Conservation (phyloP, 1,139 yeast genomes). For the Blastobotrys elegans region DNA sequence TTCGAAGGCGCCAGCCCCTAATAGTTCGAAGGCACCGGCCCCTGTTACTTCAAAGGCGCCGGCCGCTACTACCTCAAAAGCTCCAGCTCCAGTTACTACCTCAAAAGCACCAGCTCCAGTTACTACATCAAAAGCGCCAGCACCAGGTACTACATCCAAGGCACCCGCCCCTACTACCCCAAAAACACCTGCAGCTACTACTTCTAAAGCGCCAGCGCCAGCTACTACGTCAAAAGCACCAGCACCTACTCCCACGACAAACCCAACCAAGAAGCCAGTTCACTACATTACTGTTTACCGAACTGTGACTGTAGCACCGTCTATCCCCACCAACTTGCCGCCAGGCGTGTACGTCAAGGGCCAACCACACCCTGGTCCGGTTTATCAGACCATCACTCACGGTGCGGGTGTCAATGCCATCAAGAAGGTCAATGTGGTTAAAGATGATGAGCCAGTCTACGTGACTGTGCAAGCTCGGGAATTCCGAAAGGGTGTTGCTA, state of each 20-base stretch:
- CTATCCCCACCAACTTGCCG: slow-evolving; percentile 9
- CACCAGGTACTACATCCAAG: not conserved
- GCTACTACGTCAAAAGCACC: not conserved
- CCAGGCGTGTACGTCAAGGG: slow-evolving; percentile 9
- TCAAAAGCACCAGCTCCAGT: not conserved
- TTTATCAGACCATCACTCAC: slow-evolving; percentile 1
- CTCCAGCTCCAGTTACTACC: not conserved
- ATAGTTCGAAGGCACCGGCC: not conserved
- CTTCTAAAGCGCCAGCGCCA: not conserved
- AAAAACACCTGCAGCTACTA: not conserved
- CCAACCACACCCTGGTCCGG: slow-evolving; percentile 5
- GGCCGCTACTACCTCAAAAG: not conserved
- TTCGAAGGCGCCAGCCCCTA: not conserved
- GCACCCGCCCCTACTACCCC: not conserved
- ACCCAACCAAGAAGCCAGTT: not conserved
- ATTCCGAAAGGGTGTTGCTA: not conserved
- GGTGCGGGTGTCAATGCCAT: not conserved
- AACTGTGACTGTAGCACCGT: slow-evolving; percentile 7
- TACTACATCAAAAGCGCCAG: not conserved
- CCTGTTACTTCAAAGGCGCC: not conserved
- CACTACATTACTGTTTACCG: not conserved
- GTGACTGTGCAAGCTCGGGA: not conserved
- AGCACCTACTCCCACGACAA: not conserved
- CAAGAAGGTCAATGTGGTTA: not conserved
- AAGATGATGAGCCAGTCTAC: not conserved